phyloP scores from a whole-genome alignment of 2,329 filamentous ascomycete species.

The Aspergillus sp. region DNA sequence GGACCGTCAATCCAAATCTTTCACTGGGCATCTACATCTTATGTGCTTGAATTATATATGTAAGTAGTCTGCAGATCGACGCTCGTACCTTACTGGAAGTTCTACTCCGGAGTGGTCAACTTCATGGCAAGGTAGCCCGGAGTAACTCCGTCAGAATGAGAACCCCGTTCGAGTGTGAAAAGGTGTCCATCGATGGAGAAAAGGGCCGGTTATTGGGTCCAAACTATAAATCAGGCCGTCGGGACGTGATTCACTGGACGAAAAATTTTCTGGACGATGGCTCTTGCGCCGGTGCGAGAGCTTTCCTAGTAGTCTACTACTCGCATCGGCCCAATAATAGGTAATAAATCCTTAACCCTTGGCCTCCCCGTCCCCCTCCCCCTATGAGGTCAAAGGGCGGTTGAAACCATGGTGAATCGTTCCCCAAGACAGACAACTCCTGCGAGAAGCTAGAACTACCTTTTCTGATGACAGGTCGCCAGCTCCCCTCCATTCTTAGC shows the following conservation, averaged over 20 bases:
- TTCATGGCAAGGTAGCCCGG: background rate
- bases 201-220: conserved; percentile 4
- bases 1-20: too few species aligned
- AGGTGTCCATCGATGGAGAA: conserved; percentile 2
- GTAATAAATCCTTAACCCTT: conserved; percentile 1
- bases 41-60: background rate
- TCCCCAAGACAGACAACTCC: conserved; percentile 2
- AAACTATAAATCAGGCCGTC: conserved; percentile 5
- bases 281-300: conserved; percentile 1
- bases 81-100: background rate
- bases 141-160: conserved; percentile 5
- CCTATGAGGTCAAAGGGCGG: conserved; percentile 7
- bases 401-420: conserved; percentile 12
- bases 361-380: background rate
- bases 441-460: background rate
- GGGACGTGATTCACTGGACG: background rate
- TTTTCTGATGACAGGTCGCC: background rate
- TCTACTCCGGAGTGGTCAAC: background rate
- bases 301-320: background rate
- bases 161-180: background rate
- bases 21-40: background rate
- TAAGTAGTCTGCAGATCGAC: conserved; percentile 1
- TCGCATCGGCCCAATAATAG: conserved; percentile 2
- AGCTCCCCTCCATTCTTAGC: background rate
- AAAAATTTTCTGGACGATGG: conserved; percentile 4